A percentile compares a stretch with the other conserved stretches of the same genome.
Evolutionary conservation across 2,329 filamentous ascomycete species (phyloP).

Genomic region (Dothistroma pini): DNA sequence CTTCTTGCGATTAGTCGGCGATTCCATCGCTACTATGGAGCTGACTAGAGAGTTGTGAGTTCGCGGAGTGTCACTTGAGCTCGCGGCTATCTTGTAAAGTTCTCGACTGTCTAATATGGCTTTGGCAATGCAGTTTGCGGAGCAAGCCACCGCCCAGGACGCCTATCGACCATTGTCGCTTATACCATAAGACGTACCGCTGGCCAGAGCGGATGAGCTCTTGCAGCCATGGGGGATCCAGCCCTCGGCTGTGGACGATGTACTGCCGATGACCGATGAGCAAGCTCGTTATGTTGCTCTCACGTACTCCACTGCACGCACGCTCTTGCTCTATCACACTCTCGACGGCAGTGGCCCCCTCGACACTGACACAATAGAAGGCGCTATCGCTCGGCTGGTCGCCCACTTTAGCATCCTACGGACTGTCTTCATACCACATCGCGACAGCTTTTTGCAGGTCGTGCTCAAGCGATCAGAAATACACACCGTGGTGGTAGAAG

Average conservation of each 20-base stretch:
- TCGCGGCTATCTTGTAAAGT: too few relatives aligned
- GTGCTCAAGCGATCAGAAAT: not conserved
- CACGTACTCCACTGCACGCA: not conserved
- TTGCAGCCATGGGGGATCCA: not conserved
- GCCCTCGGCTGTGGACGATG: not conserved
- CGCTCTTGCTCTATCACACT: not conserved
- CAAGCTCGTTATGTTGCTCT: not conserved
- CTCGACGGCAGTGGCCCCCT: not conserved
- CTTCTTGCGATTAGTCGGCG: not conserved
- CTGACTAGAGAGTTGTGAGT: not conserved
- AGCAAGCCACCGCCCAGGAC: too few relatives aligned
- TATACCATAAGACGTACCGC: too few relatives aligned
- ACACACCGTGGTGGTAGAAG: not conserved
- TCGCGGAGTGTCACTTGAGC: too few relatives aligned
- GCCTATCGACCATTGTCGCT: too few relatives aligned
- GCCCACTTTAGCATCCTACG: not conserved
- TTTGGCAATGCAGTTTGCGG: too few relatives aligned
- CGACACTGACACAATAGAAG: not conserved
- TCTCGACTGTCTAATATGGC: too few relatives aligned
- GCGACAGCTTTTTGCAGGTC: not conserved
- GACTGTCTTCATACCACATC: not conserved
- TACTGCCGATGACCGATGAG: not conserved
- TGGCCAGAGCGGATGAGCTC: not conserved
- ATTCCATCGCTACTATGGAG: not conserved
- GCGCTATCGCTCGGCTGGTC: not conserved